Evolutionary conservation across 2,329 filamentous ascomycete species (phyloP).

Genomic region (Nigrospora oryzae): DNA sequence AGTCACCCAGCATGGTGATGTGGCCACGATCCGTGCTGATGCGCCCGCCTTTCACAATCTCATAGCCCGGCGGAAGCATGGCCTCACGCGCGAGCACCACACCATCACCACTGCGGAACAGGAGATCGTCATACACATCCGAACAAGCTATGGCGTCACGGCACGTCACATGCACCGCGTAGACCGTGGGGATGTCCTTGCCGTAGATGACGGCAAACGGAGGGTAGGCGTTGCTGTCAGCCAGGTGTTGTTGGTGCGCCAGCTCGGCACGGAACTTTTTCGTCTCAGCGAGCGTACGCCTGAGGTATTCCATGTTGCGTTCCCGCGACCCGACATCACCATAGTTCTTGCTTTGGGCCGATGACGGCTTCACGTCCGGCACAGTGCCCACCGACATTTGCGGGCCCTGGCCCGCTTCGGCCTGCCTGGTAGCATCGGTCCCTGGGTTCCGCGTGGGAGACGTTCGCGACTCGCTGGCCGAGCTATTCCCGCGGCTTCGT

Average conservation of each 20-base stretch:
- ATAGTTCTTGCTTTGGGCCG: slow-evolving; percentile 4
- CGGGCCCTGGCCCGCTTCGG: slow-evolving; percentile 13
- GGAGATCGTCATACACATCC: slow-evolving; percentile 78
- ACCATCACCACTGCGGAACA: slow-evolving; percentile 82
- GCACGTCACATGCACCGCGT: slow-evolving; percentile 65
- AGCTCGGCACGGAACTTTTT: slow-evolving; percentile 72
- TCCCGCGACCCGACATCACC: slow-evolving; percentile 41
- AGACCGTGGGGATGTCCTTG: slow-evolving; percentile 79
- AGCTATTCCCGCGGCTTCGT: slow-evolving; percentile 34
- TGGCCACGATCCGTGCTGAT: slow-evolving; percentile 79
- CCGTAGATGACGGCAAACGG: slow-evolving; percentile 79
- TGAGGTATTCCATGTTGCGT: slow-evolving; percentile 55
- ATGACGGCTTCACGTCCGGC: slow-evolving; percentile 8
- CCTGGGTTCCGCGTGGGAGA: slow-evolving; percentile 11
- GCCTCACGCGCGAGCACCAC: slow-evolving; percentile 80
- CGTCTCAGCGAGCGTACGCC: slow-evolving; percentile 62
- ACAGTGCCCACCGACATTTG: slow-evolving; percentile 27
- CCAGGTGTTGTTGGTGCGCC: slow-evolving; percentile 49
- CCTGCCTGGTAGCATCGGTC: slow-evolving; percentile 16
- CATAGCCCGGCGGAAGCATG: slow-evolving; percentile 77
- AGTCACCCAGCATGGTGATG: slow-evolving; percentile 76
- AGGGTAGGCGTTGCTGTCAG: slow-evolving; percentile 65
- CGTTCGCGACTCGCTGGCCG: slow-evolving; percentile 13
- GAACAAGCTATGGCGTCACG: slow-evolving; percentile 65
- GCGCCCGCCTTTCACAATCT: slow-evolving; percentile 62